Conservation (phyloP, 108 stramenopile genomes). For the Cyclotella atomus region DNA sequence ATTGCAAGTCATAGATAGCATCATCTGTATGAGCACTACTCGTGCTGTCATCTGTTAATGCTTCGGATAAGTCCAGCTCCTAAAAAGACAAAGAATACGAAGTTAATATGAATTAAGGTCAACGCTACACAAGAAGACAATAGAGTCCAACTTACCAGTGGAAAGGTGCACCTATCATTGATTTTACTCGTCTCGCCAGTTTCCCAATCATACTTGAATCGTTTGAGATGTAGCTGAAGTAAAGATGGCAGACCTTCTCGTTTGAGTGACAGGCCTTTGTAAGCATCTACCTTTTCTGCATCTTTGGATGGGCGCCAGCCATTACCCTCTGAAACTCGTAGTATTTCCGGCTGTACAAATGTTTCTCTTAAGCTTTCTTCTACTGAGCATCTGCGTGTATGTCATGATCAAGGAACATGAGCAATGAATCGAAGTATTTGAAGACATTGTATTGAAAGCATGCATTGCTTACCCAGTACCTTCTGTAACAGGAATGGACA, state of each 20-base stretch:
- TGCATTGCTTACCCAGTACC: constrained; percentile 41
- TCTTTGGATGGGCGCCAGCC: constrained; percentile 92
- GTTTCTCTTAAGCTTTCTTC: constrained; percentile 53
- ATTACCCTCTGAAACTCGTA: constrained; percentile 80
- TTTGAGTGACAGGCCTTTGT: constrained; percentile 72
- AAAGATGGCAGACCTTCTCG: constrained; percentile 72
- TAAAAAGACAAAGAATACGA: too few relatives aligned
- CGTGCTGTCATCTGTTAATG: constrained; percentile 4
- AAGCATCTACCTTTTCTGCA: constrained; percentile 83
- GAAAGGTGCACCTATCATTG: constrained; percentile 67
- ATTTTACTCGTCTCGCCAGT: constrained; percentile 77
- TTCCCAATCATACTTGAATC: constrained; percentile 88
- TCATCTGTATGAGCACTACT: constrained; percentile 18
- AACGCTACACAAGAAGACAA: too few relatives aligned
- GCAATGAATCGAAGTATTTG: too few relatives aligned
- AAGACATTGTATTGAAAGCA: too few relatives aligned
- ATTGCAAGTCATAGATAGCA: constrained; percentile 78
- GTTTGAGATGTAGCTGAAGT: constrained; percentile 81
- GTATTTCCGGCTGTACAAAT: constrained; percentile 75
- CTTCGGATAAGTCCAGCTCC: constrained; percentile 27
- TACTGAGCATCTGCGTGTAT: constrained; percentile 56
- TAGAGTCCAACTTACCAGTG: constrained; percentile 53
- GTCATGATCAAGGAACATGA: too few relatives aligned
- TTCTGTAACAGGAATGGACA: constrained; percentile 73
- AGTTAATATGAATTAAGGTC: too few relatives aligned